These are phyloP conservation scores for Phaeosphaeriaceae sp. DNA, from an alignment of 2,329 filamentous ascomycete species.

Conservation along the genomic window DNA sequence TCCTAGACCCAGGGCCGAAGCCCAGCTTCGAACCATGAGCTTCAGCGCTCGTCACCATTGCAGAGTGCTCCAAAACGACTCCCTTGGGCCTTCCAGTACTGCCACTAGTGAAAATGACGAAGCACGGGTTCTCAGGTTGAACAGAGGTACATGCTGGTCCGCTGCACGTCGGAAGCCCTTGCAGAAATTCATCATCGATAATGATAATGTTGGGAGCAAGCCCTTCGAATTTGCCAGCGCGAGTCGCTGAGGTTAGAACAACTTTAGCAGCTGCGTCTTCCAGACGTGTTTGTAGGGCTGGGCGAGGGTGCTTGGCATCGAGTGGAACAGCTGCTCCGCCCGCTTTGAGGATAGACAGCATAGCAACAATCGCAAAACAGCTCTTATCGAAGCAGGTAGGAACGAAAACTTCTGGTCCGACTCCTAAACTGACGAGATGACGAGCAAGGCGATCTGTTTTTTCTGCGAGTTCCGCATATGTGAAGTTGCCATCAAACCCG, in stretches of 20 bases:
- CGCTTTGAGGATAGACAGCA: conserved; percentile 49
- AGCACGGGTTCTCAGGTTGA: conserved; percentile 33
- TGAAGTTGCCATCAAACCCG: conserved; percentile 43
- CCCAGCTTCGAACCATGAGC: conserved; percentile 38
- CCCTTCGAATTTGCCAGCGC: conserved; percentile 50
- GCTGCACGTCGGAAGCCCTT: conserved; percentile 33
- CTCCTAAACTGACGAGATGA: conserved; percentile 37
- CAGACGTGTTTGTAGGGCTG: conserved; percentile 48
- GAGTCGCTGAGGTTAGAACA: conserved; percentile 48
- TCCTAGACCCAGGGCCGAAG: conserved; percentile 31
- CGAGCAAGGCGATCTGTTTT: conserved; percentile 36
- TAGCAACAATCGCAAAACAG: conserved; percentile 43
- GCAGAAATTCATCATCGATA: conserved; percentile 41
- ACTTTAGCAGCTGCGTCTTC: conserved; percentile 50
- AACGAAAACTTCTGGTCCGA: conserved; percentile 42
- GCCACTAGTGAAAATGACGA: conserved; percentile 44
- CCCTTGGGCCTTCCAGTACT: conserved; percentile 44
- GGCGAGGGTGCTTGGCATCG: conserved; percentile 44
- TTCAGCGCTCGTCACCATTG: conserved; percentile 40
- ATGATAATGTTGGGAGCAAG: conserved; percentile 49
- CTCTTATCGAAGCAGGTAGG: conserved; percentile 51
- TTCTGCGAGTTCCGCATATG: conserved; percentile 38
- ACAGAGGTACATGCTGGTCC: conserved; percentile 28
- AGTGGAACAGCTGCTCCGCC: conserved; percentile 47
- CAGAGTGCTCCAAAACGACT: conserved; percentile 41